Base-by-base conservation (phyloP, 495 filamentous ascomycete genomes). In the Penicillium manginii region DNA sequence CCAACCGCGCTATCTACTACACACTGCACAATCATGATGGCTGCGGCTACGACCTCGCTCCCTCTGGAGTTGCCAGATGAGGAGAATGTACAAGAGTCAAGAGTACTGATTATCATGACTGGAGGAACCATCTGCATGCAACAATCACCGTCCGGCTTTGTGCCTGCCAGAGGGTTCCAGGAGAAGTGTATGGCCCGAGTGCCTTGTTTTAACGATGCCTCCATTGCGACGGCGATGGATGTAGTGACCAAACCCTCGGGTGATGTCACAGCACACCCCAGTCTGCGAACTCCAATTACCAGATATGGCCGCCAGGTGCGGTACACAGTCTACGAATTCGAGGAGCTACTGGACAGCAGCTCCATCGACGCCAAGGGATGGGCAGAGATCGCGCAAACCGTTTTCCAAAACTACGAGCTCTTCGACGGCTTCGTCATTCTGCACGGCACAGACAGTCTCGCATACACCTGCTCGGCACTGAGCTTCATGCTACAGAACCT, bases 41-140 rank as follows among this genome's bases (percentile, higher is more conserved):
- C 46, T 29, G 39, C 58, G 11, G 48, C 58, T 19, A 57, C 65
- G 21, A 63, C 59, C 32, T 31, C 52, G 18, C 64, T 72, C 23
- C 70, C 69, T 8, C 60, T 68, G 64, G 60, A 69, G 17, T 52
- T 53, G 21, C 65, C 63, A 49, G 31, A 62, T 2, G 70, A 75
- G 15, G 63, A 63, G 40, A 15, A 61, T 15, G 46, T 74, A 23
- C 73, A 62, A n/a, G 92, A 96, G 71, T 90, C 91, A 0, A 80
- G 91, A 55, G 90, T 96, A 8, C 78, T 96, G 55, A 88, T 96
- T 58, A 91, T 96, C 74, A 93, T 93, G 83, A 96, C 93, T 14
- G 92, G 94, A 47, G 94, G 94, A 18, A 98, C 94, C 1, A 98
- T 98, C 55, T 97, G 92, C 74, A 98, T 98, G 94, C 83, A 84